phyloP scores from a whole-genome alignment of 2,329 filamentous ascomycete species.

The Sporothrix variecibatus region DNA sequence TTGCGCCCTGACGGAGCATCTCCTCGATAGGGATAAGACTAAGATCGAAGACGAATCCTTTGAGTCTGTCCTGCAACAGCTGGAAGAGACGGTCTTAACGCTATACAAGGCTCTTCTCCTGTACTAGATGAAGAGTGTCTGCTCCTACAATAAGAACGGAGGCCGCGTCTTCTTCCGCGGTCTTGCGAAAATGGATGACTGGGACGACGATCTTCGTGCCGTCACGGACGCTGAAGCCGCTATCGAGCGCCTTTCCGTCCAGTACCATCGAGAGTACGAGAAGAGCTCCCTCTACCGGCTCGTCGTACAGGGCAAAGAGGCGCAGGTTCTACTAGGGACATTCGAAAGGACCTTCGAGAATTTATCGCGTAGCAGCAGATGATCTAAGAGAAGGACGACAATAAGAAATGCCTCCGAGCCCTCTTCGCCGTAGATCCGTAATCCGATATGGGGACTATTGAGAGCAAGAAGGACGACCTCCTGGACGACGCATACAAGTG shows the following conservation, averaged over 20 bases:
- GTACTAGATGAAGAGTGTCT: constrained; percentile 27
- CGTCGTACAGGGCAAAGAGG: not conserved
- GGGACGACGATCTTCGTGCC: not conserved
- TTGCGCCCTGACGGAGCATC: constrained; percentile 29
- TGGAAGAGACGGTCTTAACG: constrained; percentile 18
- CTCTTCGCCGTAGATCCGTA: constrained; percentile 31
- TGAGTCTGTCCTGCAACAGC: constrained; percentile 14
- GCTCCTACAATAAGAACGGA: not conserved
- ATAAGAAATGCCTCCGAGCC: not conserved
- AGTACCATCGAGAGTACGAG: not conserved
- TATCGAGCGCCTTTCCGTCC: not conserved
- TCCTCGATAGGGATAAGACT: constrained; percentile 27
- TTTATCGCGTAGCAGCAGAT: not conserved
- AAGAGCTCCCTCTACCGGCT: not conserved
- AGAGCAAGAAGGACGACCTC: constrained; percentile 30
- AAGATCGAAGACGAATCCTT: not conserved
- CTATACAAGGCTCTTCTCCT: constrained; percentile 15
- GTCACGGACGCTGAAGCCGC: not conserved
- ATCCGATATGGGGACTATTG: constrained; percentile 30
- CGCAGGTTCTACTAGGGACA: not conserved
- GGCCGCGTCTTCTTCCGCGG: not conserved
- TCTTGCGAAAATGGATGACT: not conserved
- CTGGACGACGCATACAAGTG: constrained; percentile 30
- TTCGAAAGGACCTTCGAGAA: not conserved
- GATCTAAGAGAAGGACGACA: not conserved